Evolutionary conservation across 2,329 filamentous ascomycete species (phyloP).

Genomic region (Bipolaris sorokiniana): DNA sequence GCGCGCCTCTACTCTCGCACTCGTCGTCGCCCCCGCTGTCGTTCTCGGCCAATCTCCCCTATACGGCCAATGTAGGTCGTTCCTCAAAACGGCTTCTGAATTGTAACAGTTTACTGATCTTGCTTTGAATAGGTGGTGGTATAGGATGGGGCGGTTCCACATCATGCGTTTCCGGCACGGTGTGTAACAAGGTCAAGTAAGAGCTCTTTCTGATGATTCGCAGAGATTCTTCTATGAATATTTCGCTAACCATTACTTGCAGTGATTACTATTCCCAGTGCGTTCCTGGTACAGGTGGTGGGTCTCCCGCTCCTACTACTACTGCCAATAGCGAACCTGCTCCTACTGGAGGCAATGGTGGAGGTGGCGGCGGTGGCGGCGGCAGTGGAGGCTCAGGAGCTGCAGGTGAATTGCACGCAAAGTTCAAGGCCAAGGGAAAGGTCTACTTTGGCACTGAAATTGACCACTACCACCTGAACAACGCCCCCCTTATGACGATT

Average conservation of each 20-base stretch:
- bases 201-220: not conserved
- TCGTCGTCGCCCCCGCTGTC: not conserved
- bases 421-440: slow-evolving; percentile 67
- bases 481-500: slow-evolving; percentile 63
- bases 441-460: slow-evolving; percentile 67
- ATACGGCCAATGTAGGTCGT: slow-evolving; percentile 54
- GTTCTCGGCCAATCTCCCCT: slow-evolving; percentile 18
- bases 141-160: slow-evolving; percentile 51
- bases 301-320: slow-evolving; percentile 2
- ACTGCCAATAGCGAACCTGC: slow-evolving; percentile 1
- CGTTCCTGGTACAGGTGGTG: slow-evolving; percentile 18
- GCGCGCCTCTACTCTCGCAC: not conserved
- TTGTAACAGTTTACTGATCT: not conserved
- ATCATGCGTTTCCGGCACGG: slow-evolving; percentile 47
- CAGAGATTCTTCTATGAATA: not conserved
- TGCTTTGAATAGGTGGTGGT: not conserved
- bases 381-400: not conserved
- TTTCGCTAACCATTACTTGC: not conserved
- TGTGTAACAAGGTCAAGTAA: slow-evolving; percentile 40
- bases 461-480: slow-evolving; percentile 61
- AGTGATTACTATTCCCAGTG: slow-evolving; percentile 58
- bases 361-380: not conserved
- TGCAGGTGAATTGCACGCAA: not conserved
- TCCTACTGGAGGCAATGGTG: slow-evolving; percentile 7
- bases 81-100: too few relatives aligned